A percentile compares a stretch with the other conserved stretches of the same genome.
These are phyloP conservation scores for Neurospora crassa DNA, from an alignment of 2,329 filamentous ascomycete genomes.

Conservation along the genomic window DNA sequence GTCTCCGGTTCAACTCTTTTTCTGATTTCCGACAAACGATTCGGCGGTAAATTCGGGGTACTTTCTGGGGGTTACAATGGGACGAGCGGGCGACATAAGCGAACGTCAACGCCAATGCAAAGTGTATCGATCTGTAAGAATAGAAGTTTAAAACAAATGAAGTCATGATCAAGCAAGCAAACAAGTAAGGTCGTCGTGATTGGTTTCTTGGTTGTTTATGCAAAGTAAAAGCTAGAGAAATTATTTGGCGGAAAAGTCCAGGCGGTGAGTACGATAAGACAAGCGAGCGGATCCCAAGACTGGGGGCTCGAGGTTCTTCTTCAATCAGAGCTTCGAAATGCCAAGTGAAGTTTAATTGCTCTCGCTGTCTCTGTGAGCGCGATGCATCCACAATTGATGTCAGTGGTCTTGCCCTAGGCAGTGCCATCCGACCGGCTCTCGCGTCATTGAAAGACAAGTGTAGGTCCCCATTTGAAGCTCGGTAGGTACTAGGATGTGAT, in stretches of 20 bases:
- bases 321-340: neutral
- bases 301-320: neutral
- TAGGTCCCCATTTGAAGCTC: no score
- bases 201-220: neutral
- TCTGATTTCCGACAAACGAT: neutral
- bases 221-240: neutral
- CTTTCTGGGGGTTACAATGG: neutral
- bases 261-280: neutral
- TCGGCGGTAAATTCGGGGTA: neutral
- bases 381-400: neutral
- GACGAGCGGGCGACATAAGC: neutral
- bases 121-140: neutral
- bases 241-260: neutral
- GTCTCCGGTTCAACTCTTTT: neutral
- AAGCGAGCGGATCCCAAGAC: neutral
- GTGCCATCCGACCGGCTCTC: no score
- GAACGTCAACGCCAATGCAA: neutral
- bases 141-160: neutral
- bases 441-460: no score
- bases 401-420: neutral
- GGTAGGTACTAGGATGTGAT: no score
- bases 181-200: neutral
- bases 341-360: neutral
- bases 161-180: neutral
- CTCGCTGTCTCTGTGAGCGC: neutral